Conservation (phyloP, 306 rosid genomes). For the Gynostemma pentaphyllum region DNA sequence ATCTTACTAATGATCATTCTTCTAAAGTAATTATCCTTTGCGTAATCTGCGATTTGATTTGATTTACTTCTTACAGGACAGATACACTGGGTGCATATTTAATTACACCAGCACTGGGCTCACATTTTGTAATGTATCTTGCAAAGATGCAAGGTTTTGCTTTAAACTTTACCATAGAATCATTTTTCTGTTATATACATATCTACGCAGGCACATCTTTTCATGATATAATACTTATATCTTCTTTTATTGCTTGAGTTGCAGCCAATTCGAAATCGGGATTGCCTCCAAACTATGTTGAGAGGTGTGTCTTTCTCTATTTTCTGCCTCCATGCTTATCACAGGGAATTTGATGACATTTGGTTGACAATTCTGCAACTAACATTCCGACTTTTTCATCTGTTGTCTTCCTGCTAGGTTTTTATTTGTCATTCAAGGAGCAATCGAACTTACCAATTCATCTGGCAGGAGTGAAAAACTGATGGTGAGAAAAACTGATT, state of each 20-base stretch:
- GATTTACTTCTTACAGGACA: slow-evolving; percentile 33
- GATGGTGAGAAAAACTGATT: slow-evolving; percentile 31
- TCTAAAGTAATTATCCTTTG: background rate
- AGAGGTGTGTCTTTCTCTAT: slow-evolving; percentile 36
- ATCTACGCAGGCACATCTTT: background rate
- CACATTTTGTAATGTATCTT: slow-evolving; percentile 83
- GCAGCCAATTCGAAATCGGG: slow-evolving; percentile 66
- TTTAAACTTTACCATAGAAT: slow-evolving; percentile 3
- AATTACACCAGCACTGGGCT: slow-evolving; percentile 67
- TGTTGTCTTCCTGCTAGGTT: slow-evolving; percentile 40
- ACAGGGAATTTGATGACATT: background rate
- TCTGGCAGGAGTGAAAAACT: slow-evolving; percentile 30
- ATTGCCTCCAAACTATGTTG: slow-evolving; percentile 43
- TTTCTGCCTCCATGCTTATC: background rate
- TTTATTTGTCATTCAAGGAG: slow-evolving; percentile 80
- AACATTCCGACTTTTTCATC: slow-evolving; percentile 12
- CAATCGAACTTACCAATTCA: slow-evolving; percentile 32
- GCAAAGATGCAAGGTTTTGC: slow-evolving; percentile 79
- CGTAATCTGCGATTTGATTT: background rate
- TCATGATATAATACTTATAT: slow-evolving; percentile 12
- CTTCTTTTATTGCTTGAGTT: slow-evolving; percentile 18
- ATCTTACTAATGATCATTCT: background rate
- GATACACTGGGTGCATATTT: slow-evolving; percentile 68
- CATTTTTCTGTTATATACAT: background rate
- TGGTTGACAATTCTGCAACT: slow-evolving; percentile 2